Percentiles rank a stretch among this genome's conserved stretches.
Conservation (phyloP, 805 yeast genomes). For the Danielia oregonensis region DNA sequence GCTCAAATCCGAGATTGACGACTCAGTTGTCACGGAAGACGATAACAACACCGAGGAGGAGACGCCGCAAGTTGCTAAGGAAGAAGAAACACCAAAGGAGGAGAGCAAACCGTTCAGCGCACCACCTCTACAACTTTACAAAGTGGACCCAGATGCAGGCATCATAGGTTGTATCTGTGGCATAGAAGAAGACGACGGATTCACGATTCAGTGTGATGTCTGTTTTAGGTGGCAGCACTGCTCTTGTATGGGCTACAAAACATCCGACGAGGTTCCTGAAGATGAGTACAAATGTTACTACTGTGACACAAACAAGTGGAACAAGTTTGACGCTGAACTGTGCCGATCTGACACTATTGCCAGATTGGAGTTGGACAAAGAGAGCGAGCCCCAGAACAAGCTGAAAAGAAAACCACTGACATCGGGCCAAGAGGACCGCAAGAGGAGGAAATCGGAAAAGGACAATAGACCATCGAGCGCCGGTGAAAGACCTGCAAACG, state of each 20-base stretch:
- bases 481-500: constrained; percentile 6
- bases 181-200: constrained; percentile 84
- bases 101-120: constrained; percentile 5
- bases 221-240: constrained; percentile 96
- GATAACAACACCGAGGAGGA: constrained; percentile 28
- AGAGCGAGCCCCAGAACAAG: constrained; percentile 16
- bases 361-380: constrained; percentile 28
- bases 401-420: constrained; percentile 17
- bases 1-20: constrained; percentile 1
- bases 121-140: constrained; percentile 45
- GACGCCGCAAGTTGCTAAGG: background rate
- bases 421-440: constrained; percentile 28
- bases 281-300: constrained; percentile 69
- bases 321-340: constrained; percentile 37
- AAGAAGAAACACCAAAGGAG: background rate
- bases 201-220: constrained; percentile 89
- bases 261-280: constrained; percentile 76
- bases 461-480: constrained; percentile 3
- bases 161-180: constrained; percentile 87
- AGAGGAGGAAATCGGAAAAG: constrained; percentile 23
- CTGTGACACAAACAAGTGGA: constrained; percentile 53
- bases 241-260: constrained; percentile 75
- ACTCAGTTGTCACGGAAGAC: constrained; percentile 13
- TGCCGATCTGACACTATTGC: constrained; percentile 29
- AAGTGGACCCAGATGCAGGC: constrained; percentile 80